Evolutionary conservation across 164 flowering plant species (phyloP), one percentile per base, ranked within the genome.

Genomic region (Tetrastigma voinierianum): DNA sequence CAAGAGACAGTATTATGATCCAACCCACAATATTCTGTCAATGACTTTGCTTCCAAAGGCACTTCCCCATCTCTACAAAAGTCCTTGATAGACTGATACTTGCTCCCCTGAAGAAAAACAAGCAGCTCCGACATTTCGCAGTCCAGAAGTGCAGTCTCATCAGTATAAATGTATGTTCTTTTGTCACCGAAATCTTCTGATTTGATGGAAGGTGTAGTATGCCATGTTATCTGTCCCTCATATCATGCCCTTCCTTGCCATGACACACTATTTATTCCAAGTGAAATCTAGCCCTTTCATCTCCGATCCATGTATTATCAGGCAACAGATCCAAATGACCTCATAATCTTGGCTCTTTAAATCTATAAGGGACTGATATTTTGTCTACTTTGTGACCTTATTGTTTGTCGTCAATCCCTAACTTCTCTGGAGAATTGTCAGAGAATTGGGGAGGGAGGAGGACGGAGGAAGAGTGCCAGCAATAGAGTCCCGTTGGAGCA

Each of bases 51-150:
- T 12, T 51, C 48, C 1, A 54, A 45, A 51, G 68, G 65, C 64
- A 48, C 21, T 57, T 72, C 81, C 45, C 68, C 71, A 48, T 78
- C 84, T 46, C 75, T 65, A 51, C 79, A 76, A 65, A 82, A 77
- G 59, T 80, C 84, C 65, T 78, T 79, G 17, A 82, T 68, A 24
- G 67, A 57, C 44, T 75, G 72, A 48, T 57, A 64, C 24, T 59
- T 57, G 17, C 48, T 58, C 52, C 74, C 78, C 48, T 77, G 74
- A 46, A 73, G 62, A 62, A 81, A 82, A 51, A 74, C 73, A 12
- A 71, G 64, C 55, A 77, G 52, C 72, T 82, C 84, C 0, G 84
- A 81, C 61, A 74, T 57, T 14, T 74, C 82, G 66, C 61, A 72
- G 18, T 73, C 78, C 59, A 57, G 51, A 9, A 77, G 40, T 32